Conservation (phyloP, 257 asterid species). For the Nicotiana knightiana region DNA sequence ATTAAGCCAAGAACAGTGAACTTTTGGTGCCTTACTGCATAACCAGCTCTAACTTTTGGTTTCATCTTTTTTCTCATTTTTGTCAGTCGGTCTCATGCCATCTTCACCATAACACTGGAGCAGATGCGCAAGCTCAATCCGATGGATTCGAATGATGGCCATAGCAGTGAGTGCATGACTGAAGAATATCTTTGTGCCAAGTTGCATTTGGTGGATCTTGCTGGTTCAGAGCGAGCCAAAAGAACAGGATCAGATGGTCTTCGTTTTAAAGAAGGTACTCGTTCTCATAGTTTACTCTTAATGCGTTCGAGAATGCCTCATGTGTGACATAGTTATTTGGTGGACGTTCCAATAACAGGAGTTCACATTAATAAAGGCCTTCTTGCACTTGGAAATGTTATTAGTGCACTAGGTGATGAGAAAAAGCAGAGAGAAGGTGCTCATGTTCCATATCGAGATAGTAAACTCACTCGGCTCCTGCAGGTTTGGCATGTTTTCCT, state of each 20-base stretch:
- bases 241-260: slow-evolving; percentile 98
- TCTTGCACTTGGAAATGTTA: slow-evolving; percentile 96
- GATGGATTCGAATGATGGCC: slow-evolving; percentile 40
- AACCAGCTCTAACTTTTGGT: too few species aligned
- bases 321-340: neutral
- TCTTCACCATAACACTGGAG: slow-evolving; percentile 97
- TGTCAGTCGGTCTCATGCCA: slow-evolving; percentile 96
- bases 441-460: slow-evolving; percentile 96
- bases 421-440: slow-evolving; percentile 94
- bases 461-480: slow-evolving; percentile 96
- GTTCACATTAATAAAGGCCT: slow-evolving; percentile 99
- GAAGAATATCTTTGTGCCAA: slow-evolving; percentile 98
- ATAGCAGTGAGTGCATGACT: slow-evolving; percentile 53
- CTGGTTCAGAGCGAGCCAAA: slow-evolving; percentile 99
- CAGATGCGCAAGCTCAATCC: slow-evolving; percentile 50
- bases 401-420: slow-evolving; percentile 98
- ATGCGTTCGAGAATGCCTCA: neutral
- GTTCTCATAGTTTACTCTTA: neutral
- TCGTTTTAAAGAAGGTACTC: slow-evolving; percentile 92
- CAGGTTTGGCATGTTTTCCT: slow-evolving; percentile 57
- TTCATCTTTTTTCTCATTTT: slow-evolving; percentile 5
- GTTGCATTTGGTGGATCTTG: slow-evolving; percentile 97
- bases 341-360: slow-evolving; percentile 40
- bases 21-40: too few species aligned
- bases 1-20: too few species aligned